Evolutionary conservation across 2,329 filamentous ascomycete genomes (phyloP).

Genomic region (Xylariaceae sp.): DNA sequence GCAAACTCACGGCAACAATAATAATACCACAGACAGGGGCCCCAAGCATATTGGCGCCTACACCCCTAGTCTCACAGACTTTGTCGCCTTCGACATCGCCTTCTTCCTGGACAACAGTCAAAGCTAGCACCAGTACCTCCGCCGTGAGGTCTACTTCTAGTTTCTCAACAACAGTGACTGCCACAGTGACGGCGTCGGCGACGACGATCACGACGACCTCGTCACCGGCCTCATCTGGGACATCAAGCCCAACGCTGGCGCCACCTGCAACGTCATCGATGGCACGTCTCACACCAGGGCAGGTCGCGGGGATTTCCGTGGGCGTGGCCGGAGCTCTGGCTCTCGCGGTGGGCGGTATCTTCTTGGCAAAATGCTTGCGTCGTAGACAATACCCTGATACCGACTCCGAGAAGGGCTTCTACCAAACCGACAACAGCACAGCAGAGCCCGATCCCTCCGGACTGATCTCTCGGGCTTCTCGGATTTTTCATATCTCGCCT

Average conservation of each 20-base stretch:
- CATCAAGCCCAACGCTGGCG: constrained; percentile 9
- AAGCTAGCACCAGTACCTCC: background rate
- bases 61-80: background rate
- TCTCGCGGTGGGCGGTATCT: constrained; percentile 43
- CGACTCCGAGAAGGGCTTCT: constrained; percentile 34
- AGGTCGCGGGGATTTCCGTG: constrained; percentile 54
- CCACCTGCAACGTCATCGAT: constrained; percentile 5
- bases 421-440: constrained; percentile 34
- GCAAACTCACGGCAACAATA: constrained; percentile 53
- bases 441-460: constrained; percentile 27
- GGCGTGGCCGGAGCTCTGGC: constrained; percentile 46
- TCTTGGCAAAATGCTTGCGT: constrained; percentile 40
- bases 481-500: constrained; percentile 38
- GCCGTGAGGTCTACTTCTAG: background rate
- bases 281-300: constrained; percentile 33
- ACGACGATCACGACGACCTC: constrained; percentile 5
- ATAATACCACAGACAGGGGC: constrained; percentile 29
- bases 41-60: constrained; percentile 14
- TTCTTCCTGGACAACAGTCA: background rate
- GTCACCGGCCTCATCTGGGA: constrained; percentile 4
- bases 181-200: constrained; percentile 7
- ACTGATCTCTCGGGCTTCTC: constrained; percentile 13
- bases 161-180: background rate
- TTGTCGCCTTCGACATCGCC: background rate
- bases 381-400: constrained; percentile 32